Base-by-base conservation (phyloP, 768 basidiomycete species). In the Fomitopsis serialis region DNA sequence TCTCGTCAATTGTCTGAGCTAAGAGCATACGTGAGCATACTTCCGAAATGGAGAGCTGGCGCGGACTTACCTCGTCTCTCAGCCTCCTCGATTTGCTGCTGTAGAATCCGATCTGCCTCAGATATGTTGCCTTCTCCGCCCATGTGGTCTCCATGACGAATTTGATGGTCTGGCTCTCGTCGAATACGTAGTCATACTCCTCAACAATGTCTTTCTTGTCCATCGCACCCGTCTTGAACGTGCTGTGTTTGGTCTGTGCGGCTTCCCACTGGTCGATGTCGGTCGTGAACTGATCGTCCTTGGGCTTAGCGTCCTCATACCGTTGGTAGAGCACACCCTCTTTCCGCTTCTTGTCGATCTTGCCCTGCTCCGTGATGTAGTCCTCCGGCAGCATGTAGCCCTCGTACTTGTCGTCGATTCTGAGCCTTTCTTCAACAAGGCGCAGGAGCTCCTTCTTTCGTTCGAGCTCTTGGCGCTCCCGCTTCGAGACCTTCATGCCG, bases 221-320 rank as follows among this genome's bases (percentile, higher is more conserved):
- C 83, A 95, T 67, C 2, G 97, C 94, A 25, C 97, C 93, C 2
- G 86, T 87, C 67, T 82, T 87, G 74, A 98, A 91, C 13, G 89
- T 88, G 61, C 92, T 92, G 63, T 92, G 86, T 52, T 80, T 78
- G 23, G 93, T 89, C 71, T 99, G 97, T 69, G 82, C 80, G 44
- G 86, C 87, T 70, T 99, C 97, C 93, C 94, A 99, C 68, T 95
- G 92, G 69, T 99, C 97, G 52, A 98, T 82, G 62, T 99, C 97
- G 1, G 96, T 98, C 2, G 92, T 84, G 67, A 98, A 98, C 61
- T 95, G 87, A 66, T 93, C 93, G 56, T 92, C 92, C 66, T 92
- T 89, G 0, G 84, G 87, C 66, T 88, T 90, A 9, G 87, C 87
- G 49, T 99, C 97, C 63, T 97, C 91, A 64, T 99, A 98, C 36